Evolutionary conservation across 768 basidiomycete species (phyloP), one percentile per base, ranked within the genome.

Genomic region (Boletus reticuloceps): DNA sequence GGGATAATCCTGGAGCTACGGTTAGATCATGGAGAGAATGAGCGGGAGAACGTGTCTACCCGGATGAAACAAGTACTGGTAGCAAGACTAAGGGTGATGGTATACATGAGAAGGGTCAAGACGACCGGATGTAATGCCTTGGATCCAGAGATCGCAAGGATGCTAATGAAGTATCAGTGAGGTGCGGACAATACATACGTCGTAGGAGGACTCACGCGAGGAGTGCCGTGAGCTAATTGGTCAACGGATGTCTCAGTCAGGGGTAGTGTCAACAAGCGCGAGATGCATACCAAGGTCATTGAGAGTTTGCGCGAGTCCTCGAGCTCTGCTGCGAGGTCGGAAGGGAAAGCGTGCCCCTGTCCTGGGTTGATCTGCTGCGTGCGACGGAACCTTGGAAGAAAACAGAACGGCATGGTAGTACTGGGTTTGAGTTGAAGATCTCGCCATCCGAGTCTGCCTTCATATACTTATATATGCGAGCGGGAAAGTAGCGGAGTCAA

Each of bases 51-150:
- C 8, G 5, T 4, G 8, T n/a, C 0, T 34, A 49, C 47, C 22
- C n/a, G 48, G 44, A 62, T n/a, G 34, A 53, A 54, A 37, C 54
- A 53, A 11, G 46, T 14, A 22, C 55, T 51, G 39, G 41, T 43
- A 16, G 56, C 50, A 27, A 64, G 41, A 19, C 56, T 53, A 32
- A 69, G 59, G 22, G 50, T 69, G 43, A 64, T 60, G 12, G 64
- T 69, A 37, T 66, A 70, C 3, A 66, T 47, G 10, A 70, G 51
- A n/a, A 69, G 56, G 0, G 58, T 51, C 17, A 69, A 51, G 0
- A 56, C 51, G 6, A 51, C 44, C 2, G 53, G 55, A 9, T 22
- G 46, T 19, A 65, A 38, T 4, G 14, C n/a, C 13, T 40, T 51
- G 20, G 57, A 55, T n/a, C 56, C 59, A 1, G 64, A 64, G 11